Percentiles rank a stretch among this genome's conserved stretches.
These are phyloP conservation scores for Corylus heterophylla DNA, from an alignment of 306 rosid genomes.

Conservation along the genomic window DNA sequence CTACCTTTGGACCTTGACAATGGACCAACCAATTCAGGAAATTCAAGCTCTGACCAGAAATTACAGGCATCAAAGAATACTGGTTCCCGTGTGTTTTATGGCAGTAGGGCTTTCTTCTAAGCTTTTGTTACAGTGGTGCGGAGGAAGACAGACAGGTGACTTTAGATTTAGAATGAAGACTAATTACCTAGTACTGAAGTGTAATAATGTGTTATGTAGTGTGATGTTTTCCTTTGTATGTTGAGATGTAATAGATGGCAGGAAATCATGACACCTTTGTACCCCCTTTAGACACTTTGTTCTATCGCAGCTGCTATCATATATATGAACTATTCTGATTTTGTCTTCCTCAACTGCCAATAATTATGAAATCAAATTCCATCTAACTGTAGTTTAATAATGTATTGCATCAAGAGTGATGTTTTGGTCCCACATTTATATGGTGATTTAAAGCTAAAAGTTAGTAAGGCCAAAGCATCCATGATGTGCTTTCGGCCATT, in stretches of 20 bases:
- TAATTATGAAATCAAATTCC: slow-evolving; percentile 37
- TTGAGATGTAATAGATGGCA: slow-evolving; percentile 48
- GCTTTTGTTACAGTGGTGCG: slow-evolving; percentile 35
- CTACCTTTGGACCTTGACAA: slow-evolving; percentile 83
- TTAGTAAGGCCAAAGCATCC: slow-evolving; percentile 12
- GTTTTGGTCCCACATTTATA: slow-evolving; percentile 48
- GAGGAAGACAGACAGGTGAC: slow-evolving; percentile 51
- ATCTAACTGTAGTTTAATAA: slow-evolving; percentile 20
- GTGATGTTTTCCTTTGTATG: slow-evolving; percentile 45
- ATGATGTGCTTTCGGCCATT: slow-evolving; percentile 32
- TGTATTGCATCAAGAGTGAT: slow-evolving; percentile 40
- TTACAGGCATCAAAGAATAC: slow-evolving; percentile 47
- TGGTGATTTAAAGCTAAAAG: slow-evolving; percentile 30
- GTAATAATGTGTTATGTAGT: slow-evolving; percentile 58
- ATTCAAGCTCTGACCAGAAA: slow-evolving; percentile 79
- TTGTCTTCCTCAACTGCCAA: slow-evolving; percentile 32
- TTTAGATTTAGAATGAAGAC: slow-evolving; percentile 49
- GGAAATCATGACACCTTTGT: slow-evolving; percentile 48
- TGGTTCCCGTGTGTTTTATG: slow-evolving; percentile 82
- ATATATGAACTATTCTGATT: slow-evolving; percentile 39
- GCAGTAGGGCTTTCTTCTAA: slow-evolving; percentile 97
- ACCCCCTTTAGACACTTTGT: slow-evolving; percentile 41
- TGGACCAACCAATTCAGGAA: slow-evolving; percentile 69
- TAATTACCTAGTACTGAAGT: slow-evolving; percentile 52
- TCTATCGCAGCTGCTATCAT: slow-evolving; percentile 36